Base-by-base conservation (phyloP, 208 protist genomes). In the Leishmania braziliensis region DNA sequence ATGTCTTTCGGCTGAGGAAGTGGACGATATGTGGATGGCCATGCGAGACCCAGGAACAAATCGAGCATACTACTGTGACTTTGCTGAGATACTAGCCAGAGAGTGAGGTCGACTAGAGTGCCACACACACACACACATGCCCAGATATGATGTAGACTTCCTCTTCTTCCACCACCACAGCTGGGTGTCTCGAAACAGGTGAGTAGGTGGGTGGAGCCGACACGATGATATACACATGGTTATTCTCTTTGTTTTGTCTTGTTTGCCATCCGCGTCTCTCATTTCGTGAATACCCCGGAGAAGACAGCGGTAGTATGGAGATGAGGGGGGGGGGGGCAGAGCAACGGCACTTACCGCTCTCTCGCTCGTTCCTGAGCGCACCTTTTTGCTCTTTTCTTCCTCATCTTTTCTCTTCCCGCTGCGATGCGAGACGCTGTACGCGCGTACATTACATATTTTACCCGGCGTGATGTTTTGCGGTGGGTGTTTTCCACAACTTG, bases 11-110 rank as follows among this genome's bases (percentile, higher is more conserved):
- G 76, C 83, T 9, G 90, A 97, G 39, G 96, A 98, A 79, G 81
- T 92, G 48, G 90, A 96, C 36, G 88, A 97, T 58, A 94, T 98
- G 86, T 86, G 95, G 65, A 50, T 88, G 29, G 93, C 93, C 12
- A 88, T 94, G 33, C 72, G 86, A 10, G 96, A 98, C 77, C 93
- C 94, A 6, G 90, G 95, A 71, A 92, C 84, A 66, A 89, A 92
- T 43, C 77, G 80, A 33, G 86, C 95, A 36, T 92, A 94, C 81
- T 98, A 97, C 82, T 79, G 86, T 53, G 93, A 97, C 68, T 96
- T 95, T 86, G 93, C 89, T 29, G 92, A 95, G 78, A 85, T 95
- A 36, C 82, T 97, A 48, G 91, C 95, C 29, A 80, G 78, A 2
- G 93, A 96, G 56, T 97, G 89, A 86, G 56, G 18, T 23, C 20